Percentiles rank a stretch among this genome's conserved stretches.
Evolutionary conservation across 306 rosid species (phyloP).

Genomic region (Malus asiatica): DNA sequence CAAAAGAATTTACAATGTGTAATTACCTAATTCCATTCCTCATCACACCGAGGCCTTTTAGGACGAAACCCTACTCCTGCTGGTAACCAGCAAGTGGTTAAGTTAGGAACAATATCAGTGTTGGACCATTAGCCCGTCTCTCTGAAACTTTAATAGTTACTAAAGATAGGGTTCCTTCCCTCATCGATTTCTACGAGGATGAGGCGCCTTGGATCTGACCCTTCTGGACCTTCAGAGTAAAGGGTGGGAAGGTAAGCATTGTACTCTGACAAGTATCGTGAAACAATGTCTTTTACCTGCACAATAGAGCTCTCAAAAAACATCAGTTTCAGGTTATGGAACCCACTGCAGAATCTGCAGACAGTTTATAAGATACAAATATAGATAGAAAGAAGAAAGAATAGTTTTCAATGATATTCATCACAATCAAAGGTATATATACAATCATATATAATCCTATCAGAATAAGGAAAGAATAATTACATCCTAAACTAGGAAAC

Average conservation of each 20-base stretch:
- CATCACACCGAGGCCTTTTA: no score
- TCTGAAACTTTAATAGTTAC: neutral
- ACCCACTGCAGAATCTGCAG: neutral
- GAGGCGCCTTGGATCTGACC: conserved; percentile 64
- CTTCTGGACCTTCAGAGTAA: conserved; percentile 75
- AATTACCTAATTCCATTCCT: no score
- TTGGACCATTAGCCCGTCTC: no score
- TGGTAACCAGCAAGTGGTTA: no score
- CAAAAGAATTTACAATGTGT: no score
- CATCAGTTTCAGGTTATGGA: conserved; percentile 3
- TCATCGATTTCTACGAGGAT: conserved; percentile 81
- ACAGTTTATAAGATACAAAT: conserved; percentile 2
- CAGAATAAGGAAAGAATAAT: no score
- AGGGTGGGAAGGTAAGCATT: conserved; percentile 88
- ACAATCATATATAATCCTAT: no score
- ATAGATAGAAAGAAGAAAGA: neutral
- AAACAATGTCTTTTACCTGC: conserved; percentile 87
- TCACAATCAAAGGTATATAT: no score
- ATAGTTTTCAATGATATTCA: no score
- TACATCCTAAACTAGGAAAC: no score
- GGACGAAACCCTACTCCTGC: no score
- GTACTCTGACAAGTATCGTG: conserved; percentile 90
- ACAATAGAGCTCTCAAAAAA: conserved; percentile 11
- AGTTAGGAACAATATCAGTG: no score
- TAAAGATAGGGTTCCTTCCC: conserved; percentile 81